phyloP scores from a whole-genome alignment of 2,329 filamentous ascomycete genomes.

The Colletotrichum sp. region DNA sequence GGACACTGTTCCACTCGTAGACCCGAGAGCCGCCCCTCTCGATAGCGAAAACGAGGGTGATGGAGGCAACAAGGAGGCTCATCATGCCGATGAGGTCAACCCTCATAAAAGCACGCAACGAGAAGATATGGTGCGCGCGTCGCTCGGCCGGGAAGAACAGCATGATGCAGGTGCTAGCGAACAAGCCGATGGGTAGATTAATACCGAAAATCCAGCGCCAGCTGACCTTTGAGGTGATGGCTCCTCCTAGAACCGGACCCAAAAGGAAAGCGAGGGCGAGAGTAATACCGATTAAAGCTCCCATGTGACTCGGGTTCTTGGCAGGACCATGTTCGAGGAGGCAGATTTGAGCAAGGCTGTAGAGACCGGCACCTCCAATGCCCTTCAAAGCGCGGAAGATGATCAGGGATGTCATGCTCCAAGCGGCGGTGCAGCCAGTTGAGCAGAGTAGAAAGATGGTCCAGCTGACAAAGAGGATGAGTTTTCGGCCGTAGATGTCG shows the following conservation, averaged over 20 bases:
- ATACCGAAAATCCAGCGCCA: constrained; percentile 69
- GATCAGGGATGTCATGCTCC: constrained; percentile 58
- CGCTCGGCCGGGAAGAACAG: constrained; percentile 47
- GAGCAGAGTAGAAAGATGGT: constrained; percentile 61
- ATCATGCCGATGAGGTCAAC: constrained; percentile 59
- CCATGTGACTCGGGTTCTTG: constrained; percentile 57
- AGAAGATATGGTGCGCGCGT: constrained; percentile 37
- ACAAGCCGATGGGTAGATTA: constrained; percentile 59
- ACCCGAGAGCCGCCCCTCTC: constrained; percentile 61
- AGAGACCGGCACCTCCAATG: constrained; percentile 65
- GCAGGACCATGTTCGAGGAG: constrained; percentile 62
- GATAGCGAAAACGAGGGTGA: constrained; percentile 60
- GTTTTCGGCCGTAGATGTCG: constrained; percentile 62
- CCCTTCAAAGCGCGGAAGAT: constrained; percentile 64
- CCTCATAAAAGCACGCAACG: constrained; percentile 46
- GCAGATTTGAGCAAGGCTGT: constrained; percentile 63
- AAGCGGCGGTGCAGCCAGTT: constrained; percentile 55
- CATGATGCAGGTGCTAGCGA: constrained; percentile 52
- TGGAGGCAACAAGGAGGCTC: constrained; percentile 55
- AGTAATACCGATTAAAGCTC: constrained; percentile 59
- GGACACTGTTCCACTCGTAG: constrained; percentile 55
- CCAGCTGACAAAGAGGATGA: constrained; percentile 56
- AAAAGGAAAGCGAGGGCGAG: constrained; percentile 63
- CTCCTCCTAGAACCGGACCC: constrained; percentile 62
- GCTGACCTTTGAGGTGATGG: constrained; percentile 55